phyloP scores from a whole-genome alignment of 495 filamentous ascomycete species.

The Neurospora hispaniola region DNA sequence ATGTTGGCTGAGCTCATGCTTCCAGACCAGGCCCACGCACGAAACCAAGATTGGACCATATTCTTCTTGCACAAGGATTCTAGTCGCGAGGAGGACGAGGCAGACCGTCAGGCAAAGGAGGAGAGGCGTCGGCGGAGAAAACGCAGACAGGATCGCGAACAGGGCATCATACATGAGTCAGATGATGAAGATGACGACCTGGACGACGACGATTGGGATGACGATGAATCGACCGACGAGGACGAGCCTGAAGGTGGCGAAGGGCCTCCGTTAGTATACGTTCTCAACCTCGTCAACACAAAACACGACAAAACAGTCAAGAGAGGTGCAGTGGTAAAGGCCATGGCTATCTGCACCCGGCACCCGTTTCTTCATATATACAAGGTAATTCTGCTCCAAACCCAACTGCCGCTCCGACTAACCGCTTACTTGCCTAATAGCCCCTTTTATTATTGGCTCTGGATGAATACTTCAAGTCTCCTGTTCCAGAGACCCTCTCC shows the following conservation, averaged over 20 bases:
- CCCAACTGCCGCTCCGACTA: background rate
- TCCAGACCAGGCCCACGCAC: constrained; percentile 89
- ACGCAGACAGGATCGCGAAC: constrained; percentile 36
- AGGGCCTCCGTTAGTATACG: constrained; percentile 91
- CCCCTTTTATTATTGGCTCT: constrained; percentile 88
- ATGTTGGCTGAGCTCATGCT: constrained; percentile 99
- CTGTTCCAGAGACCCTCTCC: constrained; percentile 79
- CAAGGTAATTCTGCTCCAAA: constrained; percentile 50
- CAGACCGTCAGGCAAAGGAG: constrained; percentile 39
- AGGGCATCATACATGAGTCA: constrained; percentile 44
- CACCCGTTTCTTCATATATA: constrained; percentile 99
- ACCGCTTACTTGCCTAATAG: constrained; percentile 34
- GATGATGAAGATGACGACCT: constrained; percentile 37
- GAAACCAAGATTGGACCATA: constrained; percentile 97
- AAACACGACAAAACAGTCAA: constrained; percentile 90
- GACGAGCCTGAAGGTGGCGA: constrained; percentile 58
- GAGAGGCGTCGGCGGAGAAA: constrained; percentile 36
- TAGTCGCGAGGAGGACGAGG: constrained; percentile 67
- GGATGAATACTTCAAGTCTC: constrained; percentile 94
- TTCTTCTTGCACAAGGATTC: constrained; percentile 97
- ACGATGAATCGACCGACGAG: constrained; percentile 43
- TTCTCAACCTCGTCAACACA: constrained; percentile 94
- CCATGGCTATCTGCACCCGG: constrained; percentile 98
- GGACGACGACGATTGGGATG: constrained; percentile 18
- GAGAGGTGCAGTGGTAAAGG: constrained; percentile 90